A percentile compares a stretch with the other conserved stretches of the same genome.
phyloP scores from a whole-genome alignment of 2,329 filamentous ascomycete species.

The Epichloe bromicola region DNA sequence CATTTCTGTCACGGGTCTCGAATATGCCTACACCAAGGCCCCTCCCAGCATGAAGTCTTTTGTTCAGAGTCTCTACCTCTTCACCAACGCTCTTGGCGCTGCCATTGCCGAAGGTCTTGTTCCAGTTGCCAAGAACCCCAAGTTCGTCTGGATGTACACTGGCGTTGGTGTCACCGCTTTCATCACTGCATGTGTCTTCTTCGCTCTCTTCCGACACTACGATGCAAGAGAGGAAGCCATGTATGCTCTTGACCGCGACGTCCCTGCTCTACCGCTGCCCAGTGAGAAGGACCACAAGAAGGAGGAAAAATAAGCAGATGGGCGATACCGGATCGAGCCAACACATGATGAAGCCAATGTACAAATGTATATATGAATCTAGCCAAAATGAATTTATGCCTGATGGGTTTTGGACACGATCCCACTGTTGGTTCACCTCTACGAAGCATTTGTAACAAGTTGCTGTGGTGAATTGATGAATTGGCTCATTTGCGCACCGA shows the following conservation, averaged over 20 bases:
- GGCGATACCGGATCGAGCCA: neutral
- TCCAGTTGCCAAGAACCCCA: conserved; percentile 47
- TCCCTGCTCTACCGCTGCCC: conserved; percentile 11
- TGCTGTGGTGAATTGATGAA: neutral
- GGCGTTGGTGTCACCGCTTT: conserved; percentile 39
- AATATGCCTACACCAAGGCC: conserved; percentile 64
- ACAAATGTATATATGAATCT: neutral
- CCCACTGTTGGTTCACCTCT: neutral
- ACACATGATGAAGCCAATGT: neutral
- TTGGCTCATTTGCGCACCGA: too few relatives aligned
- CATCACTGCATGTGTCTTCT: conserved; percentile 39
- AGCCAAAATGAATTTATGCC: neutral
- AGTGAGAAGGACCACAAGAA: neutral
- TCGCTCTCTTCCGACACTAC: conserved; percentile 25
- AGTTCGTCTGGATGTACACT: conserved; percentile 54
- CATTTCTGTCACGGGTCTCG: conserved; percentile 53
- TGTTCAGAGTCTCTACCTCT: conserved; percentile 44
- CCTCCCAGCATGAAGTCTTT: conserved; percentile 55
- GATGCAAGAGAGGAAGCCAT: conserved; percentile 25
- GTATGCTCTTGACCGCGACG: conserved; percentile 25
- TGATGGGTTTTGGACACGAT: neutral
- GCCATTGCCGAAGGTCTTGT: conserved; percentile 49
- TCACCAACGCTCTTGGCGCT: conserved; percentile 45
- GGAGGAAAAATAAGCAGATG: neutral
- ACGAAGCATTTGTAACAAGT: neutral